These are phyloP conservation scores for Boletus sp. DNA, from an alignment of 1,284 basidiomycete species.

Conservation along the genomic window DNA sequence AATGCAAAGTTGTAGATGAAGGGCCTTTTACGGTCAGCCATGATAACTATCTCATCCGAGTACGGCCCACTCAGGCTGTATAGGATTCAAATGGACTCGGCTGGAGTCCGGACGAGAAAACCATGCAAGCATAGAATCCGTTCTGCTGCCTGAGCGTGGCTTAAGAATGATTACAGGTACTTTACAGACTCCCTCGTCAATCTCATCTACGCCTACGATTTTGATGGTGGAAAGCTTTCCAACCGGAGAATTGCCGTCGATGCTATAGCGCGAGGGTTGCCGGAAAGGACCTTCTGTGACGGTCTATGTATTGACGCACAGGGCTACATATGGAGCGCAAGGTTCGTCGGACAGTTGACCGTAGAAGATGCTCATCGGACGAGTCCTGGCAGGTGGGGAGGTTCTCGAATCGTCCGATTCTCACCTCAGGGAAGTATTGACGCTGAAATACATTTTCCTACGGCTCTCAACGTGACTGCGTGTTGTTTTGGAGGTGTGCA, in stretches of 20 bases:
- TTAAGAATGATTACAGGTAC: slow-evolving; percentile 41
- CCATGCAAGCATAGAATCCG: slow-evolving; percentile 17
- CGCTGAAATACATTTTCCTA: slow-evolving; percentile 54
- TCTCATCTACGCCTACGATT: slow-evolving; percentile 64
- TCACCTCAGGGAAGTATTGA: slow-evolving; percentile 48
- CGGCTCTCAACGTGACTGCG: slow-evolving; percentile 56
- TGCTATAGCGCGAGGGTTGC: slow-evolving; percentile 49
- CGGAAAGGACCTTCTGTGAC: slow-evolving; percentile 51
- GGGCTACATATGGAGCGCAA: slow-evolving; percentile 65
- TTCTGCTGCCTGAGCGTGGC: background rate
- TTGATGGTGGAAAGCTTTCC: slow-evolving; percentile 49
- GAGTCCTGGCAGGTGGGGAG: slow-evolving; percentile 50
- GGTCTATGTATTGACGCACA: slow-evolving; percentile 62
- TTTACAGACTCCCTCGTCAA: slow-evolving; percentile 64
- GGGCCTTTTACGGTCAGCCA: slow-evolving; percentile 59
- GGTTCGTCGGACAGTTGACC: slow-evolving; percentile 37
- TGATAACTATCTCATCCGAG: background rate
- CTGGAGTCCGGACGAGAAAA: slow-evolving; percentile 25
- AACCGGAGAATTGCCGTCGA: slow-evolving; percentile 57
- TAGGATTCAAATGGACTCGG: slow-evolving; percentile 26
- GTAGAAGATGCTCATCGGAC: background rate
- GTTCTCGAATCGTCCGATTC: slow-evolving; percentile 56
- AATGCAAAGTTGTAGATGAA: slow-evolving; percentile 51
- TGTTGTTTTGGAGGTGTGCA: slow-evolving; percentile 63
- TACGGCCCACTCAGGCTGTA: background rate